Conservation (phyloP, 345 rosid species). For the Conringia planisiliqua region DNA sequence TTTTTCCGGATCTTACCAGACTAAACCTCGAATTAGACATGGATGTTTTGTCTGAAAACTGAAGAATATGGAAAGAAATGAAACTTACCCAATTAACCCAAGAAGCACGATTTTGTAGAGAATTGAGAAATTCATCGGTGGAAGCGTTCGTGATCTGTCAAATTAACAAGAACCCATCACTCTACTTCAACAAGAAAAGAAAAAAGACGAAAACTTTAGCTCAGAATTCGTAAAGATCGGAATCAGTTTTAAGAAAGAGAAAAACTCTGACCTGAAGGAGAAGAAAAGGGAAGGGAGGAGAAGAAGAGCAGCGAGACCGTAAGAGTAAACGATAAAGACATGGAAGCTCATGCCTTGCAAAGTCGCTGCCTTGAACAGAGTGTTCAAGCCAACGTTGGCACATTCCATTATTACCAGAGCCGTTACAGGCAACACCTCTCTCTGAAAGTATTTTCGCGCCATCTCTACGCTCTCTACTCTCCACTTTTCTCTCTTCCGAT, state of each 20-base stretch:
- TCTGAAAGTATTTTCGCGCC: conserved; percentile 44
- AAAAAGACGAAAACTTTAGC: background rate
- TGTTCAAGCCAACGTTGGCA: conserved; percentile 63
- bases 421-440: conserved; percentile 59
- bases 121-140: conserved; percentile 62
- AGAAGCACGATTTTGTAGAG: conserved; percentile 69
- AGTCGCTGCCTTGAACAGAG: conserved; percentile 87
- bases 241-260: background rate
- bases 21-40: background rate
- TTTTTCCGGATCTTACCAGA: background rate
- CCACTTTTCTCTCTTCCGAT: background rate
- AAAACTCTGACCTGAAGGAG: conserved; percentile 47
- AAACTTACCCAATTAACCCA: conserved; percentile 70
- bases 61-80: background rate
- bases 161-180: conserved; percentile 10
- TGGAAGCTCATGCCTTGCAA: conserved; percentile 71
- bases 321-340: conserved; percentile 71
- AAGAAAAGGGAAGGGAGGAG: conserved; percentile 83
- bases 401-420: conserved; percentile 75
- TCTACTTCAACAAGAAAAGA: background rate
- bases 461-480: conserved; percentile 26
- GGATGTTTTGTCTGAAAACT: background rate
- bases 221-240: background rate
- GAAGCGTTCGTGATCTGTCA: conserved; percentile 71
- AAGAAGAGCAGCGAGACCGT: conserved; percentile 75